Evolutionary conservation across 2,329 filamentous ascomycete genomes (phyloP).

Genomic region (Laburnicola sp.): DNA sequence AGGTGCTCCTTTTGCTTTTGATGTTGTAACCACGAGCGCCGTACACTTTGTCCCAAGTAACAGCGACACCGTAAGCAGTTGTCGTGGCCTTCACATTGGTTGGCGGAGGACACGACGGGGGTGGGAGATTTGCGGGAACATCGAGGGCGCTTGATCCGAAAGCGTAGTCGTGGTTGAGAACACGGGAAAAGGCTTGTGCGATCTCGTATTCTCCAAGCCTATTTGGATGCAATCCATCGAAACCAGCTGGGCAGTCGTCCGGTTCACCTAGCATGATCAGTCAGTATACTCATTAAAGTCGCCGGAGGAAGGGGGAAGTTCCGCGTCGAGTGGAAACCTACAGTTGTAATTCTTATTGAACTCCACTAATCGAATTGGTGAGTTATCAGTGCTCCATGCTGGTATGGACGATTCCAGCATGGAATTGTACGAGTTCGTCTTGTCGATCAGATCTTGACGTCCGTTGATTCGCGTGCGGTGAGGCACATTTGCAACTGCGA

Average conservation of each 20-base stretch:
- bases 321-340: neutral
- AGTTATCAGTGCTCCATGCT: constrained; percentile 2
- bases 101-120: neutral
- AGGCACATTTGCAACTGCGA: constrained; percentile 11
- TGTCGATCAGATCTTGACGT: constrained; percentile 11
- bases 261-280: neutral
- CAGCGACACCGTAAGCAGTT: constrained; percentile 3
- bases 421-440: constrained; percentile 9
- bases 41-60: constrained; percentile 6
- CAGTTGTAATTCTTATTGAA: constrained; percentile 11
- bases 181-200: constrained; percentile 9
- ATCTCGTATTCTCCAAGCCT: constrained; percentile 15
- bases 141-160: constrained; percentile 1
- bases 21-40: constrained; percentile 8
- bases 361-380: constrained; percentile 1
- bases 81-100: neutral
- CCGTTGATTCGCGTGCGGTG: constrained; percentile 9
- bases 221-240: constrained; percentile 15
- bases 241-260: constrained; percentile 6
- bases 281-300: neutral
- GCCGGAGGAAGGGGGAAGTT: too few species aligned
- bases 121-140: constrained; percentile 8
- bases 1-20: constrained; percentile 3
- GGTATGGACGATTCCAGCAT: constrained; percentile 4
- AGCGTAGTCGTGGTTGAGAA: constrained; percentile 5